These are phyloP conservation scores for Eutrema japonicum DNA, from an alignment of 345 rosid genomes.

Conservation along the genomic window DNA sequence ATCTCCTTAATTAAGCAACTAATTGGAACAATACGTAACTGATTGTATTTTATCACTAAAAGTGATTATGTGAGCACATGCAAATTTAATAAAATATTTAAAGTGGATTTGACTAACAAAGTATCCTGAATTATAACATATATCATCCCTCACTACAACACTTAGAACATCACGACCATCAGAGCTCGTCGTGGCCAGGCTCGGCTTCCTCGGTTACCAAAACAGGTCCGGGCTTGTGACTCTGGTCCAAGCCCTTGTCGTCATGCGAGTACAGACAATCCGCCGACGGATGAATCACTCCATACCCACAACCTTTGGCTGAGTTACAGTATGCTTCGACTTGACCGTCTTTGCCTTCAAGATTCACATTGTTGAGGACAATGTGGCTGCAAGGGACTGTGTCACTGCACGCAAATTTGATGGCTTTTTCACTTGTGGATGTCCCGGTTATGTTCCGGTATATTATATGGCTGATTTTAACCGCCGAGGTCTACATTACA, in stretches of 20 bases:
- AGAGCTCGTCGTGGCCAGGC: conserved; percentile 44
- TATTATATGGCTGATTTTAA: conserved; percentile 83
- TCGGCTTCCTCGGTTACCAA: conserved; percentile 27
- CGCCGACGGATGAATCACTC: conserved; percentile 84
- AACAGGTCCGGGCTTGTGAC: conserved; percentile 20
- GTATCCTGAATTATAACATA: background rate
- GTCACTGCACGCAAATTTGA: conserved; percentile 94
- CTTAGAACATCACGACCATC: conserved; percentile 13
- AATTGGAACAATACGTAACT: too few species aligned
- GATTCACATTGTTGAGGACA: conserved; percentile 75
- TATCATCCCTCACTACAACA: conserved; percentile 40
- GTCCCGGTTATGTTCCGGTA: conserved; percentile 88
- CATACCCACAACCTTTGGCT: conserved; percentile 80
- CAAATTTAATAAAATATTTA: background rate
- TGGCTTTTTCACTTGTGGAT: conserved; percentile 76
- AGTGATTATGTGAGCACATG: too few species aligned
- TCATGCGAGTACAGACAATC: conserved; percentile 87
- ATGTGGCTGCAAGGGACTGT: conserved; percentile 84
- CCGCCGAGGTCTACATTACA: conserved; percentile 72
- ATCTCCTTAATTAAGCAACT: too few species aligned
- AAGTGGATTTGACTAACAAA: background rate
- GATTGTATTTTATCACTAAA: too few species aligned
- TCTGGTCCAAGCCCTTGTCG: conserved; percentile 50
- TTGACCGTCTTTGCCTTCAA: conserved; percentile 76
- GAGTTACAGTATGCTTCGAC: conserved; percentile 95